These are phyloP conservation scores for Candida buenavistaensis DNA, from an alignment of 1,139 yeast species.

Conservation along the genomic window DNA sequence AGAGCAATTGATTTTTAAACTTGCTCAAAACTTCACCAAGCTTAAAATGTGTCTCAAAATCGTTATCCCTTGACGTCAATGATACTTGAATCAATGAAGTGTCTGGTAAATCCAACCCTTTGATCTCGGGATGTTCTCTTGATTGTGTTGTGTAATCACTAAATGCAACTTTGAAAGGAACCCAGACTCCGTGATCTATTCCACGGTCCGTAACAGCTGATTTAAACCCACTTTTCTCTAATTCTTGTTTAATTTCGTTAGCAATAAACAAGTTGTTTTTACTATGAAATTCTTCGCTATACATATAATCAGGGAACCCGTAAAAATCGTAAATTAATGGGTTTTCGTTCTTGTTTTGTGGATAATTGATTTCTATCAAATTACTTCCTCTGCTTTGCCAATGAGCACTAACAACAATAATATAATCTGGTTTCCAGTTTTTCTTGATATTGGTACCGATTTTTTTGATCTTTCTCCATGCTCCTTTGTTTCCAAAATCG, in stretches of 20 bases:
- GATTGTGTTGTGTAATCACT: conserved; percentile 36
- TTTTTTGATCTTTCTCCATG: conserved; percentile 50
- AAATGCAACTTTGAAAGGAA: conserved; percentile 73
- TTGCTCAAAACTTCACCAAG: conserved; percentile 56
- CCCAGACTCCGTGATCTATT: conserved; percentile 83
- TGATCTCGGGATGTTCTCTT: conserved; percentile 17
- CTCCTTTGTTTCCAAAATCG: conserved; percentile 52
- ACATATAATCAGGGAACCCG: conserved; percentile 67
- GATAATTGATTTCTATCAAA: conserved; percentile 51
- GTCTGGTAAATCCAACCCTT: conserved; percentile 50
- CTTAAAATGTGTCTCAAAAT: conserved; percentile 49
- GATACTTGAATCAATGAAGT: conserved; percentile 62
- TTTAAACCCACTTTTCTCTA: conserved; percentile 44
- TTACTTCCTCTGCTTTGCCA: conserved; percentile 57
- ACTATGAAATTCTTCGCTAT: conserved; percentile 60
- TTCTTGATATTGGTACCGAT: conserved; percentile 53
- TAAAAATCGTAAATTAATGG: conserved; percentile 68
- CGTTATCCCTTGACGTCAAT: conserved; percentile 46
- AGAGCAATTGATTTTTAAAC: conserved; percentile 46
- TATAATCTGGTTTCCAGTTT: conserved; percentile 58
- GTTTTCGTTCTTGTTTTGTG: conserved; percentile 23
- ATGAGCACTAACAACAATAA: conserved; percentile 71
- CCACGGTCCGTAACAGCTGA: conserved; percentile 55
- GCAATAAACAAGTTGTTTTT: conserved; percentile 44
- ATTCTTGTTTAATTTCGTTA: conserved; percentile 38